Base-by-base conservation (phyloP, 1,284 basidiomycete species). In the Cystobasidium sp. region DNA sequence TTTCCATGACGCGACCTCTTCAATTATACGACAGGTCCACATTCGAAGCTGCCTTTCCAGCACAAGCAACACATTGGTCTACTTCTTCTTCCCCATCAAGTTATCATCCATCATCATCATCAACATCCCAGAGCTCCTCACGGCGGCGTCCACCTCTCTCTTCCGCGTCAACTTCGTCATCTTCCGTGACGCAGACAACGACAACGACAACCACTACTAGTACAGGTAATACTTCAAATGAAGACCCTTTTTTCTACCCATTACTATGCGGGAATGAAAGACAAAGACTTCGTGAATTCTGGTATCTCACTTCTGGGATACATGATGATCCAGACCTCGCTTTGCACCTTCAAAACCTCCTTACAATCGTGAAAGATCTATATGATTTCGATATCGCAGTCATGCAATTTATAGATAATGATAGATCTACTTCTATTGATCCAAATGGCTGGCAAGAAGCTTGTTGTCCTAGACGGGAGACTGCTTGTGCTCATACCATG, bases 401-500 rank as follows among this genome's bases (percentile, higher is more conserved):
- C 20, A 44, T 70, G 3, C 53, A 59, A 24, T 59, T 70, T 12
- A 51, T 70, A 43, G 68, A 70, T 37, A 70, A 59, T 43, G 68
- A 70, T 24, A 47, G 47, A 44, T 70, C 55, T 18, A 39, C 47
- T 37, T 51, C 46, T 16, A 47, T 70, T 22, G 58, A 43, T 31
- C 41, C 55, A 31, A 59, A 59, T 41, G 68, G 68, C 4, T 70
- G 58, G 41, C 56, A 52, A 37, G 46, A 46, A 49, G 18, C 31
- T 16, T 47, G 46, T 43, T 51, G 43, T 24, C 68, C 68, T 18
- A 46, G 68, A 37, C 53, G 68, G 7, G 68, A 70, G 24, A 59
- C 68, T 31, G 39, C 46, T 12, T 58, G 68, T 51, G 53, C 68
- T 46, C 68, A 70, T 39, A 70, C 68, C 14, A 70, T 70, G 41